Base-by-base conservation (phyloP, 352 stramenopile genomes). In the Phytophthora litchii region DNA sequence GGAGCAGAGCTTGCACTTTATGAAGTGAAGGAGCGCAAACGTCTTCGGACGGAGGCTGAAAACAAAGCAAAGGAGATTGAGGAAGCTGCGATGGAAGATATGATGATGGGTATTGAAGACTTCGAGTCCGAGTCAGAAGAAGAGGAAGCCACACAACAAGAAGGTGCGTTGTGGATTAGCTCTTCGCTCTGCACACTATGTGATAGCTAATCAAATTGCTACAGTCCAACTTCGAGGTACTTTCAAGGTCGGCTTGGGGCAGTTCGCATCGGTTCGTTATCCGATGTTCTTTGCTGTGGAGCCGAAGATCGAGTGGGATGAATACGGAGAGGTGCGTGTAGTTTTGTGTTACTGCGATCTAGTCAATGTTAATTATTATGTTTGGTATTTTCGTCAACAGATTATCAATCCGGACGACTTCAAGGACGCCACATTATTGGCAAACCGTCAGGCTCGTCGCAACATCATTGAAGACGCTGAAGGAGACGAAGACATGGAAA, bases 71-170 rank as follows among this genome's bases (percentile, higher is more conserved):
- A 95, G 57, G 86, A 96, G 48, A 83, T 95, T 38, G 88, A 94
- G 46, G 88, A 95, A 49, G 88, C 88, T 45, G 88, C 86, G 31
- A 95, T 96, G 86, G 86, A 96, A 60, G 88, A 96, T 58, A 95
- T 96, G 84, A 94, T 96, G 86, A 91, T 95, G 81, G 84, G 82
- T 21, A 94, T 96, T 32, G 88, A 91, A 69, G 88, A 96, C 68
- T 96, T 92, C 48, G 87, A 96, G 58, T 92, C 76, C 1, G 81
- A 91, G 37, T 83, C 80, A 8, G 87, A 96, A 53, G 88, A 95
- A 62, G 81, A 92, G 21, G 67, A 77, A 53, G 64, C 72, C 3
- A 66, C 72, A 36, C 49, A 60, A 16, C 85, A 91, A 77, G 78
- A 91, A 74, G 72, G 76, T 90, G 45, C 25, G 63, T 58, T 41